A percentile compares a stretch with the other conserved stretches of the same genome.
These are phyloP conservation scores for Penicillium paxilli DNA, from an alignment of 495 filamentous ascomycete species.

Conservation along the genomic window DNA sequence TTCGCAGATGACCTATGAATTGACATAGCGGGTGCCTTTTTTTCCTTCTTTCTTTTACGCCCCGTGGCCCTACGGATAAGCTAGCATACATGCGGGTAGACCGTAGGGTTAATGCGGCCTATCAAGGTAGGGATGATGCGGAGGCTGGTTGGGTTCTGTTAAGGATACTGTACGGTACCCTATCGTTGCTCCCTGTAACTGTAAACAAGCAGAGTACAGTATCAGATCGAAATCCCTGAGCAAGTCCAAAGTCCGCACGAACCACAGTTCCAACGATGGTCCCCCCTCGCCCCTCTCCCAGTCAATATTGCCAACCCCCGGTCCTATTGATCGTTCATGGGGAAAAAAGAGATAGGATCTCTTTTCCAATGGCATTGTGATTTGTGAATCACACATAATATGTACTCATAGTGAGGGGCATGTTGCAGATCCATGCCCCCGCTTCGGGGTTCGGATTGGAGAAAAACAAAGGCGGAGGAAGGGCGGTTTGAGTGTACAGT, in stretches of 20 bases:
- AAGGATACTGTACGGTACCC: too few relatives aligned
- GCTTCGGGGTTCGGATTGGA: neutral
- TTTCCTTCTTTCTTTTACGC: too few relatives aligned
- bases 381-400: neutral
- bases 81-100: slow-evolving; percentile 13
- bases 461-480: neutral
- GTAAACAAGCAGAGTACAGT: too few relatives aligned
- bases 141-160: neutral
- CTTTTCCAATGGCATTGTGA: slow-evolving; percentile 9
- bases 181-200: too few relatives aligned
- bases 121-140: neutral
- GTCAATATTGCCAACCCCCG: neutral
- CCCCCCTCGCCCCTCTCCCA: too few relatives aligned
- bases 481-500: too few relatives aligned
- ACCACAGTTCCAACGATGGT: neutral
- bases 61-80: slow-evolving; percentile 1
- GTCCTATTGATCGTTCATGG: neutral
- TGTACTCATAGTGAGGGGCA: slow-evolving; percentile 10
- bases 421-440: slow-evolving; percentile 6
- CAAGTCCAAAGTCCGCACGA: too few relatives aligned
- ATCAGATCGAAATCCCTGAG: too few relatives aligned
- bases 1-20: slow-evolving; percentile 36
- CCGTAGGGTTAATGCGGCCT: slow-evolving; percentile 17
- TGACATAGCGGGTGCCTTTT: slow-evolving; percentile 4
- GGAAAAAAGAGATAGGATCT: slow-evolving; percentile 1